Conservation (phyloP, 441 rosid species). For the Eruca vesicaria region DNA sequence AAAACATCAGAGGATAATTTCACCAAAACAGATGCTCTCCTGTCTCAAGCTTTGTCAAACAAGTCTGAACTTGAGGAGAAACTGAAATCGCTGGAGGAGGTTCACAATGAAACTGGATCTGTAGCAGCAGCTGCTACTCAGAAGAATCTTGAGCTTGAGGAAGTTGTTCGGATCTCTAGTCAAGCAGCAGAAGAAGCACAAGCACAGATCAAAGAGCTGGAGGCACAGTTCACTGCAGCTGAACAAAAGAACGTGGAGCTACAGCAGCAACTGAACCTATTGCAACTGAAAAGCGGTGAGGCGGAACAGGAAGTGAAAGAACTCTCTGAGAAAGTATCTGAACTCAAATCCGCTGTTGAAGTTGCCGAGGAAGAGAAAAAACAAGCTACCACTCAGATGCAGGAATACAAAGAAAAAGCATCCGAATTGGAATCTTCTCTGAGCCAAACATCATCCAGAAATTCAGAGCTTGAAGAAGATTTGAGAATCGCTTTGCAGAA, state of each 20-base stretch:
- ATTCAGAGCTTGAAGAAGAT: constrained; percentile 61
- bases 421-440: constrained; percentile 60
- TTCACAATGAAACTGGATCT: constrained; percentile 55
- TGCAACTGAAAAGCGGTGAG: constrained; percentile 54
- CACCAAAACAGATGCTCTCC: constrained; percentile 59
- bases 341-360: constrained; percentile 49
- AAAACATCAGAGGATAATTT: constrained; percentile 68
- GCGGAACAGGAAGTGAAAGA: constrained; percentile 67
- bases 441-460: constrained; percentile 42
- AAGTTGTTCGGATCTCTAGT: constrained; percentile 50
- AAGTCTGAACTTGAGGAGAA: constrained; percentile 75
- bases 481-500: constrained; percentile 53
- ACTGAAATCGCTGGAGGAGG: constrained; percentile 68
- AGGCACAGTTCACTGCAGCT: constrained; percentile 53
- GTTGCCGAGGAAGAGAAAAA: constrained; percentile 68
- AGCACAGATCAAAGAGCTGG: constrained; percentile 65
- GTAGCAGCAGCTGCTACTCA: constrained; percentile 67
- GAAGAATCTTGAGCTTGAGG: constrained; percentile 76
- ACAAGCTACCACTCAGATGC: constrained; percentile 41
- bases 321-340: constrained; percentile 56
- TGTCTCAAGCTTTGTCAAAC: constrained; percentile 70
- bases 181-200: constrained; percentile 69
- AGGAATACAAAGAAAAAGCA: constrained; percentile 57
- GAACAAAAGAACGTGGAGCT: constrained; percentile 78
- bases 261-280: constrained; percentile 64